phyloP scores from a whole-genome alignment of 495 filamentous ascomycete genomes.

The Lophium mytilinum region DNA sequence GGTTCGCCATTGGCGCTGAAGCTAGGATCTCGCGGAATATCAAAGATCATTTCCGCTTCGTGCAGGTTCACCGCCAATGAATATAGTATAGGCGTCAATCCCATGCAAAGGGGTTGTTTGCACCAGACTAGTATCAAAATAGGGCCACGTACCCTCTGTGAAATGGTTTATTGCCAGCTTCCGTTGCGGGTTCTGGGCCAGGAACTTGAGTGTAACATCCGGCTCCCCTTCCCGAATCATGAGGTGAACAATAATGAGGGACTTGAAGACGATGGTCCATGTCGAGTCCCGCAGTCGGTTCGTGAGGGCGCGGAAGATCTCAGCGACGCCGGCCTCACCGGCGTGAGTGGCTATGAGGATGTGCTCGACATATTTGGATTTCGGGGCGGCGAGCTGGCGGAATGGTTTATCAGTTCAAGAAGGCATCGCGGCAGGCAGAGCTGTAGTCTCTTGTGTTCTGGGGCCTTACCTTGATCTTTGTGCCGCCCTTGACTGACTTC shows the following conservation, averaged over 20 bases:
- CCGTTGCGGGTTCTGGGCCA: constrained; percentile 67
- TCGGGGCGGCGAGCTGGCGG: constrained; percentile 79
- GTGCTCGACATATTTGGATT: constrained; percentile 99
- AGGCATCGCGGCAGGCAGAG: background rate
- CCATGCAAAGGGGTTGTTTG: too few species aligned
- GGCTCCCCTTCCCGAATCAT: constrained; percentile 95
- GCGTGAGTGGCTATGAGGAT: constrained; percentile 93
- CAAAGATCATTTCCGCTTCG: too few species aligned
- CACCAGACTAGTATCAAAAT: background rate
- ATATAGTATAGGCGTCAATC: too few species aligned
- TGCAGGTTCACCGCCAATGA: too few species aligned
- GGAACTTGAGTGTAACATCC: constrained; percentile 77
- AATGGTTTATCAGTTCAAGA: constrained; percentile 7
- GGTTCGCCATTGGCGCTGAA: background rate
- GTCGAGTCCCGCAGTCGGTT: constrained; percentile 85
- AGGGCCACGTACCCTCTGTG: constrained; percentile 67
- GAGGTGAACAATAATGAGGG: constrained; percentile 86
- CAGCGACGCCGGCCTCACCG: constrained; percentile 89
- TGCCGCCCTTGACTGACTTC: constrained; percentile 42
- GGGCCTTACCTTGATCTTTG: constrained; percentile 65
- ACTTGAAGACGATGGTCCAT: constrained; percentile 97
- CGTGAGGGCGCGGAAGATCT: constrained; percentile 88
- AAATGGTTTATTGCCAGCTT: constrained; percentile 83
- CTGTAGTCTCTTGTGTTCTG: background rate
- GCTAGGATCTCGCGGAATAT: background rate